These are phyloP conservation scores for Wallacemonas sp. DNA, from an alignment of 208 protist genomes.

Conservation along the genomic window DNA sequence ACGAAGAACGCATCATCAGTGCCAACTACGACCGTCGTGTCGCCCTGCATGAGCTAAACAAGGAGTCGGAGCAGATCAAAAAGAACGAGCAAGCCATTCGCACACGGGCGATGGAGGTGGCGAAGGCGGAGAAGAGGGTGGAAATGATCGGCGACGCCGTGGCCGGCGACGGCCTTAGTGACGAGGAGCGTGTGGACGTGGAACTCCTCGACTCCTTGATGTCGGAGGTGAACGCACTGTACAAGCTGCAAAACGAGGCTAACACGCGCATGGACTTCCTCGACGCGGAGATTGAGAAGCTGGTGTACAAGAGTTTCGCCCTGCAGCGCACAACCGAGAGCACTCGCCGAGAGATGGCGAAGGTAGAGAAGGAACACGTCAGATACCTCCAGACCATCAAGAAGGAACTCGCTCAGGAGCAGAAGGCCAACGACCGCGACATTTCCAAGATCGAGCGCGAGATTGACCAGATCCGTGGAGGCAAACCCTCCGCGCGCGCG, in stretches of 20 bases:
- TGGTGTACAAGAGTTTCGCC: slow-evolving; percentile 45
- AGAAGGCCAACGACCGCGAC: slow-evolving; percentile 35
- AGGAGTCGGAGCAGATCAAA: slow-evolving; percentile 52
- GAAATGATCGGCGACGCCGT: slow-evolving; percentile 77
- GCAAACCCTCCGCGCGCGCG: not conserved
- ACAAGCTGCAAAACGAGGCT: slow-evolving; percentile 45
- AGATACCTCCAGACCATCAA: slow-evolving; percentile 44
- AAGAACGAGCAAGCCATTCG: slow-evolving; percentile 58
- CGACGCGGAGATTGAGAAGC: slow-evolving; percentile 60
- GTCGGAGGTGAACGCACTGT: slow-evolving; percentile 54
- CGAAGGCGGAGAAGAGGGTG: slow-evolving; percentile 62
- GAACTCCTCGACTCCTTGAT: slow-evolving; percentile 56
- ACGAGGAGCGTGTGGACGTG: slow-evolving; percentile 68
- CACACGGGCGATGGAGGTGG: slow-evolving; percentile 69
- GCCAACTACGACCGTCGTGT: slow-evolving; percentile 65
- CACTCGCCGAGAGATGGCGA: slow-evolving; percentile 45
- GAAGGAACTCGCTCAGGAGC: slow-evolving; percentile 51
- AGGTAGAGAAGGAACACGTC: slow-evolving; percentile 53
- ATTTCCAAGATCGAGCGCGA: slow-evolving; percentile 49
- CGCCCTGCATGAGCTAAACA: slow-evolving; percentile 42
- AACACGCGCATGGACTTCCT: slow-evolving; percentile 43
- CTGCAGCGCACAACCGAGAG: slow-evolving; percentile 53
- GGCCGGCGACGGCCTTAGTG: slow-evolving; percentile 34
- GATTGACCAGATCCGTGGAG: slow-evolving; percentile 28
- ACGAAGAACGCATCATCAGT: slow-evolving; percentile 45